Percentiles rank a stretch among this genome's conserved stretches.
Conservation (phyloP, 805 yeast genomes). For the Hanseniaspora occidentalis region DNA sequence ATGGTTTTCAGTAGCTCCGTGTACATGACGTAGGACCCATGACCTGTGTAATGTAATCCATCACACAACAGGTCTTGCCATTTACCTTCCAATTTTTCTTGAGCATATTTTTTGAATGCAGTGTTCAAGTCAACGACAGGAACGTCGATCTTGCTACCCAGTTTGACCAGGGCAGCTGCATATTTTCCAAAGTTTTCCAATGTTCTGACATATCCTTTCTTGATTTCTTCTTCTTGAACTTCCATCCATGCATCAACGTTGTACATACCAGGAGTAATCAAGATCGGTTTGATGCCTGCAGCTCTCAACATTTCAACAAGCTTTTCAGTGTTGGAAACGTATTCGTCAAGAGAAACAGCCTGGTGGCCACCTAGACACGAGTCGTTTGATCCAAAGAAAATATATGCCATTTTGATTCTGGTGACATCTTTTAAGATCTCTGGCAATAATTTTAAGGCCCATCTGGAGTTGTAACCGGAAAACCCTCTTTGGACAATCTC, state of each 20-base stretch:
- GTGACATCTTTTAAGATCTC: conserved; percentile 28
- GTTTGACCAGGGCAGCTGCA: conserved; percentile 33
- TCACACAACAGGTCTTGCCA: conserved; percentile 33
- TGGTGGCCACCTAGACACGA: conserved; percentile 34
- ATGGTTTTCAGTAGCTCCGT: conserved; percentile 32
- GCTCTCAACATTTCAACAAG: conserved; percentile 30
- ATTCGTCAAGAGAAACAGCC: conserved; percentile 40
- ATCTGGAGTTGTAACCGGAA: conserved; percentile 61
- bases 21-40: conserved; percentile 39
- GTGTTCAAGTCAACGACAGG: conserved; percentile 49
- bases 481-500: conserved; percentile 68
- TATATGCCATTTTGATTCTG: conserved; percentile 32
- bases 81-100: conserved; percentile 23
- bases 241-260: conserved; percentile 33
- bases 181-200: conserved; percentile 36
- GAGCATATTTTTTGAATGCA: conserved; percentile 21
- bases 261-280: conserved; percentile 53
- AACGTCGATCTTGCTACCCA: conserved; percentile 35
- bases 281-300: conserved; percentile 36
- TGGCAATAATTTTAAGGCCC: conserved; percentile 40
- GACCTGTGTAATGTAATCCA: conserved; percentile 50
- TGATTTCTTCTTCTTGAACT: conserved; percentile 21
- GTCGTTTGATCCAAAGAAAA: conserved; percentile 81
- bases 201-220: conserved; percentile 32
- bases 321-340: conserved; percentile 31